Conservation (phyloP, 371 early-diverging fungal species). For the Mucor racemosus region DNA sequence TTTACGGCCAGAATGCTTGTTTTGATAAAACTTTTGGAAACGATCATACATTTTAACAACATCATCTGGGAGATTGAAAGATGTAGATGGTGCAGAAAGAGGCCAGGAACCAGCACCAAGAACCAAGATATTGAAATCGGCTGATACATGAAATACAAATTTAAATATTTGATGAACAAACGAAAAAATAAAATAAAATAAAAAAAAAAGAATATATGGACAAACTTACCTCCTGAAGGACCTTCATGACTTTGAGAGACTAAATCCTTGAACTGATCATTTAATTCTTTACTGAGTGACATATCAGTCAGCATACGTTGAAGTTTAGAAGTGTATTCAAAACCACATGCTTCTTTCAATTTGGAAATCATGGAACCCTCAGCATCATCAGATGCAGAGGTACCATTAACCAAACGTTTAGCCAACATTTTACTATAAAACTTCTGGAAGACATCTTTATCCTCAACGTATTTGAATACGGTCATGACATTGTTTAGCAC, state of each 20-base stretch:
- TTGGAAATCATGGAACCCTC: constrained; percentile 76
- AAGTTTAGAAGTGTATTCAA: constrained; percentile 88
- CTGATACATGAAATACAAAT: constrained; percentile 28
- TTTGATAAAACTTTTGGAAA: constrained; percentile 84
- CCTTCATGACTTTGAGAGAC: constrained; percentile 49
- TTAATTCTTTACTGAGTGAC: constrained; percentile 75
- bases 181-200: too few relatives aligned
- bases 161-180: background rate
- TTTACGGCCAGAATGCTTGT: constrained; percentile 84
- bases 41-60: constrained; percentile 79
- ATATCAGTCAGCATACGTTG: constrained; percentile 93
- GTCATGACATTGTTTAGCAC: constrained; percentile 85
- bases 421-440: constrained; percentile 90
- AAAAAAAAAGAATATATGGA: background rate
- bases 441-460: constrained; percentile 95
- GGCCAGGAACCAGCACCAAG: constrained; percentile 93
- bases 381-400: constrained; percentile 75
- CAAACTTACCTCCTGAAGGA: constrained; percentile 42
- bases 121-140: constrained; percentile 88
- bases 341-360: constrained; percentile 80
- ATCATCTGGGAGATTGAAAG: constrained; percentile 85
- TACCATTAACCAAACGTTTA: constrained; percentile 80
- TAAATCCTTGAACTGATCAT: constrained; percentile 63
- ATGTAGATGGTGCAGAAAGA: constrained; percentile 73
- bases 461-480: constrained; percentile 87